phyloP scores from a whole-genome alignment of 2,329 filamentous ascomycete species.

The Stagonosporopsis chrysanthemi region DNA sequence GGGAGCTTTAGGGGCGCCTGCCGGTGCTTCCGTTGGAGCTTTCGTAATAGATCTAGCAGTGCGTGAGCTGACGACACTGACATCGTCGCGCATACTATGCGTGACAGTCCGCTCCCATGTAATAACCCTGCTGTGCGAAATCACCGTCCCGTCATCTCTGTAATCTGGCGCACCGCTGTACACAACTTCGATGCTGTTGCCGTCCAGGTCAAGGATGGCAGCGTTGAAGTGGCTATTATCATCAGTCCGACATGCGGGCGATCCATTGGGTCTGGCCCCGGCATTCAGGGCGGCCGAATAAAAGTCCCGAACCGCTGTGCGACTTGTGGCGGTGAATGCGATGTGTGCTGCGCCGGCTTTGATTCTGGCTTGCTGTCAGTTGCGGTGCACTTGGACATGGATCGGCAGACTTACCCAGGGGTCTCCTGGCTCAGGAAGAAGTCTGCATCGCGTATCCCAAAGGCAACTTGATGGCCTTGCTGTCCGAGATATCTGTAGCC shows the following conservation, averaged over 20 bases:
- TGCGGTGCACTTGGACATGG: constrained; percentile 25
- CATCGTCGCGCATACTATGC: constrained; percentile 42
- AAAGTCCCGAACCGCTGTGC: constrained; percentile 73
- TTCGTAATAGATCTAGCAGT: constrained; percentile 35
- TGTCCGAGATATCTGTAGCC: constrained; percentile 75
- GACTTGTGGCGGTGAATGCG: constrained; percentile 72
- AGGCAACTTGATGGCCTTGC: constrained; percentile 67
- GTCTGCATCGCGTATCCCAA: constrained; percentile 67
- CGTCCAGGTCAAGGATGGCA: constrained; percentile 77
- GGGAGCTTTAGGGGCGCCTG: constrained; percentile 25
- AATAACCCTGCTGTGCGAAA: constrained; percentile 55
- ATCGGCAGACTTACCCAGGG: constrained; percentile 57
- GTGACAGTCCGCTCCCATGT: constrained; percentile 48
- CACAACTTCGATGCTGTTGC: constrained; percentile 83
- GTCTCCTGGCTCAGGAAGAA: constrained; percentile 71
- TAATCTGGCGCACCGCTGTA: constrained; percentile 58
- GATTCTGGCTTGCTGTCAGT: constrained; percentile 42
- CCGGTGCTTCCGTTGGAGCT: constrained; percentile 36
- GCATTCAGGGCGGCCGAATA: constrained; percentile 73
- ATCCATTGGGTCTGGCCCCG: constrained; percentile 65
- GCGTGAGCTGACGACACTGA: constrained; percentile 42
- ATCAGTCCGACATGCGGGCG: constrained; percentile 62
- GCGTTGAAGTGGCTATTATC: constrained; percentile 67
- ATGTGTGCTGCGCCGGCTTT: constrained; percentile 66
- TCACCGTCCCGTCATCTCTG: constrained; percentile 50